Conservation (phyloP, 768 basidiomycete species). For the Leccinum incarnatum region DNA sequence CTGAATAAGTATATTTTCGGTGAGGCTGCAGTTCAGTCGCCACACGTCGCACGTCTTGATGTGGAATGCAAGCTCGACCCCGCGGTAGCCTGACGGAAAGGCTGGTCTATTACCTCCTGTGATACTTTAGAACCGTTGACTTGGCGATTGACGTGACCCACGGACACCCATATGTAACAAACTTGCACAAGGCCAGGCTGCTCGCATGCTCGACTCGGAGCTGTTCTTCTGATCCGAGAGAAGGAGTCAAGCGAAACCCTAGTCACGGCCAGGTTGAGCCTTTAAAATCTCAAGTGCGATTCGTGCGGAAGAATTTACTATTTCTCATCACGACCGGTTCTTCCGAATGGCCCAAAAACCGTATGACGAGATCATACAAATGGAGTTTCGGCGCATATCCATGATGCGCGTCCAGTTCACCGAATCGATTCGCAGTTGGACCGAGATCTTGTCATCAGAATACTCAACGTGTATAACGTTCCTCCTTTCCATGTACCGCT, state of each 20-base stretch:
- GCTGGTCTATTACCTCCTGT: constrained; percentile 20
- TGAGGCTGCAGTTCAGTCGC: constrained; percentile 6
- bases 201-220: constrained; percentile 7
- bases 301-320: constrained; percentile 20
- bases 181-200: not conserved
- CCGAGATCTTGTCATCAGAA: constrained; percentile 20
- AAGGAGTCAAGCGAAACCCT: constrained; percentile 22
- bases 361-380: constrained; percentile 24
- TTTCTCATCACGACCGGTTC: constrained; percentile 20
- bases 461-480: constrained; percentile 24
- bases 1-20: constrained; percentile 8
- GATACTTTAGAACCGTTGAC: constrained; percentile 21
- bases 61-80: constrained; percentile 16
- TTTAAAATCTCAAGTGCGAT: constrained; percentile 26
- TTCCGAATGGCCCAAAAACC: constrained; percentile 14
- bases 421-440: constrained; percentile 16
- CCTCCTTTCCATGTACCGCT: constrained; percentile 16
- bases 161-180: constrained; percentile 21
- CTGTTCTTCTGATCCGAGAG: constrained; percentile 20
- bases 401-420: constrained; percentile 20
- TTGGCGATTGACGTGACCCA: constrained; percentile 26
- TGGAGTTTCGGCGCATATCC: constrained; percentile 24
- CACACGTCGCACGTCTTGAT: constrained; percentile 14
- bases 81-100: constrained; percentile 11
- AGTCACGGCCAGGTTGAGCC: constrained; percentile 15